Evolutionary conservation across 129 eudicot genomes (phyloP).

Genomic region (Escallonia rubra): DNA sequence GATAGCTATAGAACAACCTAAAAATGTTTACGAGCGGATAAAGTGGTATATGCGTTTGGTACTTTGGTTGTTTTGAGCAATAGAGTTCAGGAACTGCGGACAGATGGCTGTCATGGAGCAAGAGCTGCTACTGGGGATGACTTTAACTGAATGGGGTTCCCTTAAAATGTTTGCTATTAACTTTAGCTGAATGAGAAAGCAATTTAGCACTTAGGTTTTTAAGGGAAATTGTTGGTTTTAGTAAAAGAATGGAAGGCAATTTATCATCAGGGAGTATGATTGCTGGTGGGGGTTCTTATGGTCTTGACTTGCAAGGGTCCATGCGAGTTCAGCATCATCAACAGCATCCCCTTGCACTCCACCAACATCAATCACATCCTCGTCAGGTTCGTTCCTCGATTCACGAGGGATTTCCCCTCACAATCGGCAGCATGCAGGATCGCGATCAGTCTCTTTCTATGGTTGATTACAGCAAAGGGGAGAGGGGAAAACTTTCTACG

Average conservation of each 20-base stretch:
- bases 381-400: slow-evolving; percentile 40
- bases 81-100: slow-evolving; percentile 3
- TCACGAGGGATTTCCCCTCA: slow-evolving; percentile 51
- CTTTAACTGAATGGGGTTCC: slow-evolving; percentile 6
- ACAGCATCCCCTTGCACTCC: slow-evolving; percentile 44
- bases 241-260: slow-evolving; percentile 59
- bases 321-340: slow-evolving; percentile 52
- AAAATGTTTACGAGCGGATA: slow-evolving; percentile 3
- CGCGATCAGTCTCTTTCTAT: slow-evolving; percentile 35
- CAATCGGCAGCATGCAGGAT: slow-evolving; percentile 58
- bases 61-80: slow-evolving; percentile 2
- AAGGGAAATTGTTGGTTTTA: slow-evolving; percentile 8
- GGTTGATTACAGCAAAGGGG: slow-evolving; percentile 44
- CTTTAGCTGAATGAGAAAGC: slow-evolving; percentile 2
- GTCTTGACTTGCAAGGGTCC: slow-evolving; percentile 65
- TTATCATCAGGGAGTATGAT: slow-evolving; percentile 51
- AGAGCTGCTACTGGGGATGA: slow-evolving; percentile 1
- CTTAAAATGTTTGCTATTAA: slow-evolving; percentile 4
- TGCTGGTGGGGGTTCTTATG: slow-evolving; percentile 45
- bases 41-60: slow-evolving; percentile 2
- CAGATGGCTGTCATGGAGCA: slow-evolving; percentile 5
- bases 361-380: slow-evolving; percentile 39
- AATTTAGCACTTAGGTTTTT: slow-evolving; percentile 16
- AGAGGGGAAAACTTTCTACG: slow-evolving; percentile 39
- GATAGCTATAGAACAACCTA: slow-evolving; percentile 1